A percentile compares a stretch with the other conserved stretches of the same genome.
Conservation (phyloP, 192 early-diverging fungal species). For the Linnemannia hyalina region DNA sequence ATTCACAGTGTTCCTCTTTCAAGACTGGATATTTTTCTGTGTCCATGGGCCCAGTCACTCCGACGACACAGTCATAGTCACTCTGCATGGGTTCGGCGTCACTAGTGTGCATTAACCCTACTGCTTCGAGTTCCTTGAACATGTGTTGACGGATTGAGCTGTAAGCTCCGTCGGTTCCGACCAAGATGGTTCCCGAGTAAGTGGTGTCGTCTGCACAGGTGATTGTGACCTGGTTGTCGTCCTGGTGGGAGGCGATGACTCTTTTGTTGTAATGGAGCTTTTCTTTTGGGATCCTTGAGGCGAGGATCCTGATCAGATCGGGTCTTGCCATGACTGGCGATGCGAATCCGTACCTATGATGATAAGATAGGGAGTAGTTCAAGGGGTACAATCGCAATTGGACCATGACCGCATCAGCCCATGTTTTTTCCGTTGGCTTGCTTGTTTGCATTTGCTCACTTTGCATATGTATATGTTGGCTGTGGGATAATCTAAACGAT, state of each 20-base stretch:
- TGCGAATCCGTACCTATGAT: not conserved
- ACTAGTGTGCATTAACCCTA: not conserved
- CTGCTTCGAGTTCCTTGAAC: not conserved
- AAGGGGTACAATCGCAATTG: too few species aligned
- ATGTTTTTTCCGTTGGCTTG: not conserved
- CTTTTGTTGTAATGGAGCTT: conserved; percentile 8
- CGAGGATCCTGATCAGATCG: not conserved
- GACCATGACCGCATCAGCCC: not conserved
- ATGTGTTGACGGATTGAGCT: conserved; percentile 8
- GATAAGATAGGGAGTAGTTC: too few species aligned
- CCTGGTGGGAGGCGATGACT: not conserved
- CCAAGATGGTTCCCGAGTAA: not conserved
- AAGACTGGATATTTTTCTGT: conserved; percentile 11
- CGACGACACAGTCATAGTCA: conserved; percentile 23
- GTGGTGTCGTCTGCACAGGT: not conserved
- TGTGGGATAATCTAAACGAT: not conserved
- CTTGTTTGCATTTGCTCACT: too few species aligned
- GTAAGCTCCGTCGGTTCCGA: conserved; percentile 10
- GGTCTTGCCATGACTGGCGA: not conserved
- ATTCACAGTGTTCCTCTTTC: not conserved
- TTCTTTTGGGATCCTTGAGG: not conserved
- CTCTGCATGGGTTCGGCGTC: not conserved
- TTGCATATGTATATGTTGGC: not conserved
- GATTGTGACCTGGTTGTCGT: not conserved
- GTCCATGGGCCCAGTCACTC: conserved; percentile 1